Conservation (phyloP, 306 rosid genomes). For the Vigna unguiculata region DNA sequence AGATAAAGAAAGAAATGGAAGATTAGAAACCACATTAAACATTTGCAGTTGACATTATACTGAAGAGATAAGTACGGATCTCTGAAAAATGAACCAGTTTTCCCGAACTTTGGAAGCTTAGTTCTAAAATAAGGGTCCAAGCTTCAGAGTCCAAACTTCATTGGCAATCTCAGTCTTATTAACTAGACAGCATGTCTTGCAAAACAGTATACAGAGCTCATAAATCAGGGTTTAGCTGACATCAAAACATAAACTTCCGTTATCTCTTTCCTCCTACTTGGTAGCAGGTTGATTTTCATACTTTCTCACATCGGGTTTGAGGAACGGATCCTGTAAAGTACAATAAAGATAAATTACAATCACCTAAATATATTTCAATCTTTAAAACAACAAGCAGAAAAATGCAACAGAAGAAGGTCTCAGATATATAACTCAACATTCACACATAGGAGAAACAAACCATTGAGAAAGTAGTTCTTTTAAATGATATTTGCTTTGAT, state of each 20-base stretch:
- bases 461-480: neutral
- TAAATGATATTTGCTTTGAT: neutral
- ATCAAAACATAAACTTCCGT: conserved; percentile 36
- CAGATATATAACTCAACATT: conserved; percentile 3
- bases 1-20: conserved; percentile 4
- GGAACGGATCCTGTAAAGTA: conserved; percentile 69
- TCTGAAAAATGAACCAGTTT: conserved; percentile 31
- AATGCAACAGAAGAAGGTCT: neutral
- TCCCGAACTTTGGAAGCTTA: conserved; percentile 20
- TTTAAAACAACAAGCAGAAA: conserved; percentile 13
- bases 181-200: conserved; percentile 37
- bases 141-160: conserved; percentile 34
- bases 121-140: conserved; percentile 22
- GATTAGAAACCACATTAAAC: conserved; percentile 34
- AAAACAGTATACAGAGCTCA: conserved; percentile 40
- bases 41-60: conserved; percentile 42
- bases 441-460: conserved; percentile 28
- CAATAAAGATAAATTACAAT: conserved; percentile 22
- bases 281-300: conserved; percentile 51
- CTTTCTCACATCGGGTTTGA: conserved; percentile 53
- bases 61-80: conserved; percentile 25
- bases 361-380: conserved; percentile 1
- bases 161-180: conserved; percentile 49
- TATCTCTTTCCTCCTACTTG: conserved; percentile 48
- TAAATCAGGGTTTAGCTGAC: conserved; percentile 28